Base-by-base conservation (phyloP, 768 basidiomycete genomes). In the Psilocybe sp. region DNA sequence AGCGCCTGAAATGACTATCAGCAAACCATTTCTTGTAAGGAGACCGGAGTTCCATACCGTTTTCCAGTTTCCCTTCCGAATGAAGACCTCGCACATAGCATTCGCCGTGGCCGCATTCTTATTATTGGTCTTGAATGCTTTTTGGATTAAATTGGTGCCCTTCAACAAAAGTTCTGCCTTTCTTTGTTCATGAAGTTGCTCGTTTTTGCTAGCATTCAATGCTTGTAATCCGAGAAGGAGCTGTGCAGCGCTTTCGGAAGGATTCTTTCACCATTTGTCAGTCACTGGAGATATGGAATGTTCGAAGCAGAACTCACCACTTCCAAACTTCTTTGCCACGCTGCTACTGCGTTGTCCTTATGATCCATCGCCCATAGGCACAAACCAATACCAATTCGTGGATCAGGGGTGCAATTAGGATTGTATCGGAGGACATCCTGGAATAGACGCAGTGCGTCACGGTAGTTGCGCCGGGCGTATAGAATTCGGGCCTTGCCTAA, bases 351-450 rank as follows among this genome's bases (percentile, higher is more conserved):
- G 57, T 85, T 87, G 2, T 77, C 75, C 53, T 85, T 87, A 57
- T 96, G 82, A 51, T 89, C 89, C 70, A 97, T 73, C 4, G 89
- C 82, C 92, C 92, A 98, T 16, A 93, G 73, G 67, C 96, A 98
- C 4, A 99, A 71, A 8, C 97, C 97, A 36, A 98, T 92, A 14
- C 97, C 97, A 50, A 98, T 88, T 6, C 97, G 82, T 32, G 97
- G 96, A 66, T 99, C 96, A 0, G 96, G 97, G 19, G 77, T 71
- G 68, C 90, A 93, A 14, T 77, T 69, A 0, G 96, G 94, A 48
- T 82, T 84, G 37, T 89, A 77, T 28, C 79, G 74, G 10, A 98
- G 75, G 8, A 95, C 86, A 42, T 84, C 82, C 64, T 98, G 96
- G 64, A 96, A 98, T 5, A 85, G 61, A 54, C 87, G 85, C 20